Base-by-base conservation (phyloP, 352 stramenopile species). In the Globisporangium megalacanthum region DNA sequence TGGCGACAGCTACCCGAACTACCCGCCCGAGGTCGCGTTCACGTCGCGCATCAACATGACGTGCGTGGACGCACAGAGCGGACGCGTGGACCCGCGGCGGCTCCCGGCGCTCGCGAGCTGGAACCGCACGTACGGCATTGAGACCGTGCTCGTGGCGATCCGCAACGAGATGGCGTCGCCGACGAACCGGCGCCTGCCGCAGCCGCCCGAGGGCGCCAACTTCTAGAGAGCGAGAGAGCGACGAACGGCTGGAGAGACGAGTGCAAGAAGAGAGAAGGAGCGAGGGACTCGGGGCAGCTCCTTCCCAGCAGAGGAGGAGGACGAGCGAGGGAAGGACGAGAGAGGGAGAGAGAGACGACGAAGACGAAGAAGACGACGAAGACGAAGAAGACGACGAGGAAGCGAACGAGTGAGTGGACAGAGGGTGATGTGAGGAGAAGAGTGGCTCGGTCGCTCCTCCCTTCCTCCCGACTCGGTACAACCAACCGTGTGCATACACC, bases 41-140 rank as follows among this genome's bases (percentile, higher is more conserved):
- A 93, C 97, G 56, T 98, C 92, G 58, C 93, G 94, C 68, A 98
- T 99, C 75, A 99, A 99, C 78, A 97, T 99, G 86, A 91, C 69
- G 56, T 98, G 92, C 70, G 96, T 99, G 61, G 93, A 99, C 69
- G 79, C 84, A 31, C 74, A 88, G 54, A 88, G 64, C 45, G 90
- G 90, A 6, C 78, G 85, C 50, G 84, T 97, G 48, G 75, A 94
- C 49, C 72, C 79, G 49, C 75, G 86, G 75, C 75, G 78, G 74
- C 70, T 94, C 52, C 56, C 67, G 20, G 72, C 70, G 33, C 75
- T 94, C 52, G 76, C 74, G 45, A 89, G 71, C 56, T 94, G 85
- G 85, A 88, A 93, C 70, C 87, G 90, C 60, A 92, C 86, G 67
- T 86, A 86, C 60, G 87, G 83, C 66, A 96, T 97, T 47, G 89